Evolutionary conservation across 2,329 filamentous ascomycete genomes (phyloP), one percentile per base, ranked within the genome.

Genomic region (Ascomycota sp.): DNA sequence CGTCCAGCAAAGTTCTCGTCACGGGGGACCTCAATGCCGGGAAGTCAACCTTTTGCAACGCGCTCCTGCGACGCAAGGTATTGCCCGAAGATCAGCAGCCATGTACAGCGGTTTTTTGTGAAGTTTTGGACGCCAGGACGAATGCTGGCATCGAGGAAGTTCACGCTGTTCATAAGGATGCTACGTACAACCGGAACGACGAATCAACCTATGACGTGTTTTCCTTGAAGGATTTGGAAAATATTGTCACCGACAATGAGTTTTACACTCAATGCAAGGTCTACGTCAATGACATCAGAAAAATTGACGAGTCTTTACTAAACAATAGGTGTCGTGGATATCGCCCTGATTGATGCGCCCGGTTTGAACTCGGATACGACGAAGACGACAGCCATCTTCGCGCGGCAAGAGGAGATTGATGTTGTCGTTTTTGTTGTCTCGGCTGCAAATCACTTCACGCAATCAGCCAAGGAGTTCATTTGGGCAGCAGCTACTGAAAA

Each of bases 41-140:
- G 46, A 98, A 98, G 49, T 98, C 89, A 4, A 98, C 89, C 1
- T 98, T 98, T 44, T 98, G 89, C 57, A 98, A 98, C 52, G 89
- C 89, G n/a, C 60, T 98, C 2, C 56, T 98, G 25, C 75, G 89
- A 35, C 72, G 85, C 36, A 95, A 95, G 53, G 69, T 98, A 20
- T 56, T 98, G 4, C 89, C 89, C 1, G 89, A 95, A 53, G 89
- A 98, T 43, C 86, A 98, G 51, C 89, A 95, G 47, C 89, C 89
- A 2, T 98, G 89, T 53, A 98, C 89, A 2, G 89, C 82, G 52
- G 93, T 98, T 33, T 98, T 98, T 55, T 98, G 89, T 49, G 89
- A 98, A 49, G 89, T 98, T 3, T 55, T 98, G 33, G 85, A 98
- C 52, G 78, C 80, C 5, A 71, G 81, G 38, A 83, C 94, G 48